Conservation (phyloP, 106 monocot species). For the Dactylorhiza incarnata region DNA sequence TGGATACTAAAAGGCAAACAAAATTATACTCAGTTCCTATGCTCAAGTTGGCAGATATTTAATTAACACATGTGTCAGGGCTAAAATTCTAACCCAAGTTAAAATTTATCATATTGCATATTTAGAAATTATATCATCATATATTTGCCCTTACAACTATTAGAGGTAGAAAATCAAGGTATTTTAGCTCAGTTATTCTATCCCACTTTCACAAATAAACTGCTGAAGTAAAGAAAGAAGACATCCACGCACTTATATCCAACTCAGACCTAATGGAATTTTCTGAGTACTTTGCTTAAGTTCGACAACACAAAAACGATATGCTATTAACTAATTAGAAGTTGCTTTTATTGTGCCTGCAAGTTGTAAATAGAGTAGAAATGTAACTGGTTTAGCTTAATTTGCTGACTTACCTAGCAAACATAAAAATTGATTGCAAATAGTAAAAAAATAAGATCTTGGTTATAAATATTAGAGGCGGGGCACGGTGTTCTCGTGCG, state of each 20-base stretch:
- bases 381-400: background rate
- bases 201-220: background rate
- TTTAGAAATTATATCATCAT: background rate
- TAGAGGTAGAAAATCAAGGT: background rate
- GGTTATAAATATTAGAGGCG: no score
- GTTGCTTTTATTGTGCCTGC: background rate
- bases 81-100: background rate
- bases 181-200: background rate
- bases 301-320: no score
- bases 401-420: background rate
- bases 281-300: no score
- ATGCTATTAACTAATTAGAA: background rate
- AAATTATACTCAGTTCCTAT: background rate
- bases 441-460: background rate
- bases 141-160: background rate
- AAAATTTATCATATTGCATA: background rate
- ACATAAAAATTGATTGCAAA: background rate
- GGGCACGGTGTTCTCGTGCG: no score
- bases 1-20: constrained; percentile 58
- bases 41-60: background rate
- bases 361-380: background rate
- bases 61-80: background rate
- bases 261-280: no score
- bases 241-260: no score
- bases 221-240: no score